Evolutionary conservation across 2,329 filamentous ascomycete genomes (phyloP).

Genomic region (Teratosphaeria zuluensis): DNA sequence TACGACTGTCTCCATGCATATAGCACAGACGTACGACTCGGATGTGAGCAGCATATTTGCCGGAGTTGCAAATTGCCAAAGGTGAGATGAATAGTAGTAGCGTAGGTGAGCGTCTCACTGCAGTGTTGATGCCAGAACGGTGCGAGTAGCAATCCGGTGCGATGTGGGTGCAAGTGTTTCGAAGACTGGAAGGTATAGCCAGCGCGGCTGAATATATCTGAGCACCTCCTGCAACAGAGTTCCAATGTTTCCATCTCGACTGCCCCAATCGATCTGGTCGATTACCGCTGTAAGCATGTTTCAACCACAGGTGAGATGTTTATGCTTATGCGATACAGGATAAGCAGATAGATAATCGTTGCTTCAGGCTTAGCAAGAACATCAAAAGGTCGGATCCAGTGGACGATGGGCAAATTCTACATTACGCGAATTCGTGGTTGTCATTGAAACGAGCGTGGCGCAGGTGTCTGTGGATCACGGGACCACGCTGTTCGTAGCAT

Average conservation of each 20-base stretch:
- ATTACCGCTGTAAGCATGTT: neutral
- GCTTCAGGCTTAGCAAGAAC: neutral
- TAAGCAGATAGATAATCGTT: neutral
- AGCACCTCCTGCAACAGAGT: neutral
- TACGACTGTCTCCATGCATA: neutral
- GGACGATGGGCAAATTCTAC: too few relatives aligned
- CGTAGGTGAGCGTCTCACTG: too few relatives aligned
- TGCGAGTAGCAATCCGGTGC: neutral
- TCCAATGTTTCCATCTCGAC: neutral
- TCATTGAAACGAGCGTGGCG: too few relatives aligned
- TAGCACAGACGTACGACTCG: neutral
- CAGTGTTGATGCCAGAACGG: neutral
- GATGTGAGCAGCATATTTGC: neutral
- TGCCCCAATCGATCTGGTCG: neutral
- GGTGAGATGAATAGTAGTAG: neutral
- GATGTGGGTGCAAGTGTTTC: too few relatives aligned
- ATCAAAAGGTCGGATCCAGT: neutral
- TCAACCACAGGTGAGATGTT: neutral
- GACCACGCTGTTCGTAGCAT: too few relatives aligned
- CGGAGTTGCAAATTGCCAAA: neutral
- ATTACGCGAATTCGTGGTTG: too few relatives aligned
- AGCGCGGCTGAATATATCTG: neutral
- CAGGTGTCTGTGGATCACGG: too few relatives aligned
- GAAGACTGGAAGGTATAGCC: neutral
- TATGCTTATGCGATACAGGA: neutral